These are phyloP conservation scores for Brasilioporus rufonigricans DNA, from an alignment of 768 basidiomycete genomes.

Conservation along the genomic window DNA sequence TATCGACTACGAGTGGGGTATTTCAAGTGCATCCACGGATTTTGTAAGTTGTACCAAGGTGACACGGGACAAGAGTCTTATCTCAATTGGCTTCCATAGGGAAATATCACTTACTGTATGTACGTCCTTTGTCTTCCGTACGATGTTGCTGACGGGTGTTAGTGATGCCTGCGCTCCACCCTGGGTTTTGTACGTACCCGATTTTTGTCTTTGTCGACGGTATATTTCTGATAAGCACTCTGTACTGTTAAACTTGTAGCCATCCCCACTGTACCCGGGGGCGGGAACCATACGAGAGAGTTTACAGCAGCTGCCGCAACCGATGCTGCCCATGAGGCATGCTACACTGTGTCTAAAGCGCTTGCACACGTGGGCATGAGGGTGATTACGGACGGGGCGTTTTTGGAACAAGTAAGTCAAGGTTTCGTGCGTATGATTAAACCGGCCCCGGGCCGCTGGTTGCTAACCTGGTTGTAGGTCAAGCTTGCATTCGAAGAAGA, in stretches of 20 bases:
- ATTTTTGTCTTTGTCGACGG: not conserved
- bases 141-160: slow-evolving; percentile 1
- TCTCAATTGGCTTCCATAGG: slow-evolving; percentile 11
- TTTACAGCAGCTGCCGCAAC: slow-evolving; percentile 67
- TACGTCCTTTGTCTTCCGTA: not conserved
- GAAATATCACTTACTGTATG: slow-evolving; percentile 70
- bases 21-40: slow-evolving; percentile 73
- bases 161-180: slow-evolving; percentile 70
- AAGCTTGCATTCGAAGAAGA: slow-evolving; percentile 50
- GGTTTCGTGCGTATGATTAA: not conserved
- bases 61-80: not conserved
- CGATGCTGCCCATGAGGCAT: slow-evolving; percentile 59
- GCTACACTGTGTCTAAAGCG: slow-evolving; percentile 65
- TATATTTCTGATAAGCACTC: not conserved
- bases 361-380: slow-evolving; percentile 70
- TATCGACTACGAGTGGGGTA: slow-evolving; percentile 66
- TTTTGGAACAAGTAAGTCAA: slow-evolving; percentile 52
- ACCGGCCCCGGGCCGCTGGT: not conserved
- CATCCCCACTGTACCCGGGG: slow-evolving; percentile 68
- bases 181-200: slow-evolving; percentile 48
- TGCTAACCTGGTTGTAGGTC: slow-evolving; percentile 35
- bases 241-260: slow-evolving; percentile 38
- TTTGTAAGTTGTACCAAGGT: slow-evolving; percentile 52
- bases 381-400: slow-evolving; percentile 64
- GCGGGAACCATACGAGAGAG: slow-evolving; percentile 74